These are phyloP conservation scores for Rhynchospora breviuscula DNA, from an alignment of 176 grass and related monocot species.

Conservation along the genomic window DNA sequence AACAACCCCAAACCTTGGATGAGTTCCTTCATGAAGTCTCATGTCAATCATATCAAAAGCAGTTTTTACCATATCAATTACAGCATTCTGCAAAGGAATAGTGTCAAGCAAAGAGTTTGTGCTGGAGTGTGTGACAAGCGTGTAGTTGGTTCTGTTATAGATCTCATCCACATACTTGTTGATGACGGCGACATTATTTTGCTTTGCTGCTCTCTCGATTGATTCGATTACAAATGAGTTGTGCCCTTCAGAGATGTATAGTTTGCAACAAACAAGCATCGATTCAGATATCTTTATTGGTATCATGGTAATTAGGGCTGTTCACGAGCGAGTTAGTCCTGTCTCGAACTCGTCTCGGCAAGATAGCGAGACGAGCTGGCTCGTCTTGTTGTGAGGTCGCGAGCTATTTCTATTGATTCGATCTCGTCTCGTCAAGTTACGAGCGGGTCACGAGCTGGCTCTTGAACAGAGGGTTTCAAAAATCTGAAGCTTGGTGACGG, in stretches of 20 bases:
- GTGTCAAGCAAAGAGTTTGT: slow-evolving; percentile 1
- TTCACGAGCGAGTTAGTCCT: no score
- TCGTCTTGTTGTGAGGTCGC: no score
- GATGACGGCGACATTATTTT: slow-evolving; percentile 29
- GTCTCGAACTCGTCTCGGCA: no score
- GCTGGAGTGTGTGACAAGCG: slow-evolving; percentile 50
- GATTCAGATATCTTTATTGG: slow-evolving; percentile 35
- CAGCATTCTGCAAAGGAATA: slow-evolving; percentile 40
- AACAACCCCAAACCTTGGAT: slow-evolving; percentile 69
- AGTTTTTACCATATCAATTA: slow-evolving; percentile 42
- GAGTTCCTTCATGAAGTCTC: slow-evolving; percentile 41
- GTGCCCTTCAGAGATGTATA: slow-evolving; percentile 81
- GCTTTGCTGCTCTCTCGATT: slow-evolving; percentile 56
- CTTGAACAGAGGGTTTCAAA: no score
- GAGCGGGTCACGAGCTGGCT: no score
- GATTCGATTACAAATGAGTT: slow-evolving; percentile 40
- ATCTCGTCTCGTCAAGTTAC: no score
- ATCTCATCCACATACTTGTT: slow-evolving; percentile 56
- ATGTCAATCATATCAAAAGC: slow-evolving; percentile 56
- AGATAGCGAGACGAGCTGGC: no score
- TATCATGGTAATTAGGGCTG: slow-evolving; percentile 15
- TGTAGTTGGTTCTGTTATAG: slow-evolving; percentile 76
- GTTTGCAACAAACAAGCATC: slow-evolving; percentile 73
- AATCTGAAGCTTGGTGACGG: no score
- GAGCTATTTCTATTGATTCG: no score